Base-by-base conservation (phyloP, 1,284 basidiomycete species). In the Rhodotorula mucilaginosa region DNA sequence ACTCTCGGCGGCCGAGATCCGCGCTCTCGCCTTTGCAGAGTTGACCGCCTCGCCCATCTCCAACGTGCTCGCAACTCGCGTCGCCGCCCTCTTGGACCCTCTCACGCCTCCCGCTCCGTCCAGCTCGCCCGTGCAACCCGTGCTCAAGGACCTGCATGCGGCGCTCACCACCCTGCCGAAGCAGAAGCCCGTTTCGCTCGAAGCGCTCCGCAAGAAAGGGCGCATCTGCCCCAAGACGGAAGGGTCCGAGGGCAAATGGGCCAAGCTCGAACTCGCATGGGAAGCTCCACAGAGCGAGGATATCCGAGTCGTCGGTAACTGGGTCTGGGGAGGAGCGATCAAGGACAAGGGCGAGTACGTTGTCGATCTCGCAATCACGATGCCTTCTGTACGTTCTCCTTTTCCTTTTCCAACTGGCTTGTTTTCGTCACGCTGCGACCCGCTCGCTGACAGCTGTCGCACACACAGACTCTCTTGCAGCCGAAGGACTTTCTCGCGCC, bases 401-500 rank as follows among this genome's bases (percentile, higher is more conserved):
- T 26, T 39, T n/a, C 46, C 21, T 29, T 26, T 39, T 31, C 12
- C 39, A 44, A 3, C 18, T 29, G 21, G 1, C 39, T 8, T 31
- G 19, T 18, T 13, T 1, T 0, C 34, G 16, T 26, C 19, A 44
- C 10, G 39, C 39, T 10, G 39, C 39, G 39, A 44, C 39, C 39
- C 39, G 2, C 21, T 23, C 26, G 16, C 63, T 69, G 15, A 62
- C 52, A 3, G 16, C 44, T 54, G 44, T n/a, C 21, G 13, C 21
- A 58, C 58, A 34, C 72, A 5, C 78, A 93, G 88, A 79, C 78
- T 58, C 82, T 97, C 39, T 94, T 99, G 78, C 93, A 97, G 82
- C 91, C 95, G 77, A 99, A 98, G 81, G 96, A 99, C 80, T 92
- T 94, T 76, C 83, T 94, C 67, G 91, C 95, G 79, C 87, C 88